Evolutionary conservation across 768 basidiomycete species (phyloP), one percentile per base, ranked within the genome.

Genomic region (Roridomyces roridus): DNA sequence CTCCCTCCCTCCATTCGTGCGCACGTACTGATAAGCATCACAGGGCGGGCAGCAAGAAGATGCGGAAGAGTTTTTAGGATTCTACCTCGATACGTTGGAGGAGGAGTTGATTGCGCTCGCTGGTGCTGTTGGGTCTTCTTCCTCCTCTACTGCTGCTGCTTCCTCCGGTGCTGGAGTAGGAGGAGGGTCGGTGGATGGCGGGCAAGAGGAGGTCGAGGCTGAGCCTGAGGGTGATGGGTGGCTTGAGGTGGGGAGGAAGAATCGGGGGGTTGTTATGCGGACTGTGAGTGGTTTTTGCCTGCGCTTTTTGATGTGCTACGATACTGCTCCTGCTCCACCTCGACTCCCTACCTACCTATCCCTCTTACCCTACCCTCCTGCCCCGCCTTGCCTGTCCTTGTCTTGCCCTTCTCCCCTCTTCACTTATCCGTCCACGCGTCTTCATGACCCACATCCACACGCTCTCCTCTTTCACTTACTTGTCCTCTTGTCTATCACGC

Each of bases 11-110:
- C 29, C 7, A 31, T 7, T 31, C 29, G 6, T 31, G 14, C 7
- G 14, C 29, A 14, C 14, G 15, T 34, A 14, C 6, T 46, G 5
- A 34, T 40, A 21, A 3, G n/a, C n/a, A n/a, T n/a, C 48, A 12
- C 62, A 94, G 85, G 86, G 92, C 34, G 95, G 95, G 0, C 92
- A 94, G 55, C 96, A 99, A 74, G 96, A 99, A 70, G 96, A 99
- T 55, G 96, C 96, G 10, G 96, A 99, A 72, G 96, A 99, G 72
- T 98, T 97, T 72, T 79, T 98, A n/a, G 96, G 96, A 4, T 98
- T 97, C 75, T 96, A 93, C 74, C 79, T 98, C 23, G 94, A 98
- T 65, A 92, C 94, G 0, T 77, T 99, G 6, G 94, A 96, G 70
- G 96, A 99, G 69, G 96, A 98, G 74, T 69, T 98, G 11, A 74